Evolutionary conservation across 2,329 filamentous ascomycete species (phyloP), one percentile per base, ranked within the genome.

Genomic region (Cladosporium austrohemisphaericum): DNA sequence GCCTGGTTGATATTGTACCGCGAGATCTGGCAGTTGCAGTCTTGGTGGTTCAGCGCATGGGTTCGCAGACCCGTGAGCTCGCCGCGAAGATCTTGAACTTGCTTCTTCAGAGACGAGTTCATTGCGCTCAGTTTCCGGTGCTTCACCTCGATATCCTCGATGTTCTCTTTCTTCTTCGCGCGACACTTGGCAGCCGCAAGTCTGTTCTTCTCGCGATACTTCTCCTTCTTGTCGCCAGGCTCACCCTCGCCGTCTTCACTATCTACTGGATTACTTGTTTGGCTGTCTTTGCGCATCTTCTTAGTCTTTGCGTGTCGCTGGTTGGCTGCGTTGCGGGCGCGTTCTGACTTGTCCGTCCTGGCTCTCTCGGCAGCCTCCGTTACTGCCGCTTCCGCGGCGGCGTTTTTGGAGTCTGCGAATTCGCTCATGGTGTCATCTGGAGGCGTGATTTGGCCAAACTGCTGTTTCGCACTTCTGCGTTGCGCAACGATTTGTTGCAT

Each of bases 161-260:
- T 76, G 58, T 78, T 77, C 52, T 77, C 75, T 64, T 81, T 81
- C 66, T 81, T 81, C 69, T 86, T 87, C 60, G 84, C 78, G 3
- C 85, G 79, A 60, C 85, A 89, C 62, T 88, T 88, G 63, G 81
- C 85, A 1, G 86, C 85, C 0, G 86, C 85, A 2, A 85, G 70
- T 8, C 85, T 76, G 64, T 90, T 90, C 52, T 85, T 79, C 65
- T 86, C 82, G 0, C 88, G 73, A 57, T 82, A 83, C 53, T 76
- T 76, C 53, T 71, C 74, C 22, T 79, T 72, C 57, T 78, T 80
- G 8, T 74, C 70, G 16, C 65, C 65, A 22, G 57, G 57, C 19
- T 55, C 59, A 11, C 56, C 53, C 7, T 41, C 57, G 7, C 29
- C 49, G 7, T 55, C 56, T 14, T 9, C 38, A 11, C 33, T 32